Conservation (phyloP, 345 rosid species). For the Gossypium mustelinum region DNA sequence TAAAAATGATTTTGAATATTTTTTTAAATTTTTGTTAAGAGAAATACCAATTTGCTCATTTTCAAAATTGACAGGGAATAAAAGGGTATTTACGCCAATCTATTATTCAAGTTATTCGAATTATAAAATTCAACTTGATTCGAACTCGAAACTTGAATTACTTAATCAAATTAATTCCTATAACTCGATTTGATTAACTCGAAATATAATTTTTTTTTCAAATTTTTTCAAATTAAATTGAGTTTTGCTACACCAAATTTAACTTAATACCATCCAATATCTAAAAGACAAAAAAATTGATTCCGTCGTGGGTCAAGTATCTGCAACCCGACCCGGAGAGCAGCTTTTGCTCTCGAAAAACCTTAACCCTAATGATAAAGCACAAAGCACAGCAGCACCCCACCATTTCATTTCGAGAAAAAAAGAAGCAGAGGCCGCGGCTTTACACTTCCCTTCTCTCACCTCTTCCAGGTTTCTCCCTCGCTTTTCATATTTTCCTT, state of each 20-base stretch:
- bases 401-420: neutral
- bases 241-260: too few species aligned
- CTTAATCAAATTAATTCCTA: too few species aligned
- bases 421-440: neutral
- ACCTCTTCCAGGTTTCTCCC: neutral
- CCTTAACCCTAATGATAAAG: neutral
- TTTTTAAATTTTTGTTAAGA: too few species aligned
- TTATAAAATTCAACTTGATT: too few species aligned
- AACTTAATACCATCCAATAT: too few species aligned
- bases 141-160: too few species aligned
- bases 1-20: too few species aligned
- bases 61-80: fast-evolving
- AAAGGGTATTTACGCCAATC: fast-evolving
- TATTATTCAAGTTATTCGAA: too few species aligned
- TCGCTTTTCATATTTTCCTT: neutral
- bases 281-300: neutral
- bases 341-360: neutral
- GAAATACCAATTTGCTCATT: too few species aligned
- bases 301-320: neutral
- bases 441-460: neutral
- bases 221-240: fast-evolving
- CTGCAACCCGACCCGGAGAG: neutral
- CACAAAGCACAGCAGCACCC: too few species aligned
- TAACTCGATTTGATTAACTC: too few species aligned
- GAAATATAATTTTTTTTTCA: fast-evolving